Base-by-base conservation (phyloP, 192 early-diverging fungal genomes). In the Gaertneriomyces sp. region DNA sequence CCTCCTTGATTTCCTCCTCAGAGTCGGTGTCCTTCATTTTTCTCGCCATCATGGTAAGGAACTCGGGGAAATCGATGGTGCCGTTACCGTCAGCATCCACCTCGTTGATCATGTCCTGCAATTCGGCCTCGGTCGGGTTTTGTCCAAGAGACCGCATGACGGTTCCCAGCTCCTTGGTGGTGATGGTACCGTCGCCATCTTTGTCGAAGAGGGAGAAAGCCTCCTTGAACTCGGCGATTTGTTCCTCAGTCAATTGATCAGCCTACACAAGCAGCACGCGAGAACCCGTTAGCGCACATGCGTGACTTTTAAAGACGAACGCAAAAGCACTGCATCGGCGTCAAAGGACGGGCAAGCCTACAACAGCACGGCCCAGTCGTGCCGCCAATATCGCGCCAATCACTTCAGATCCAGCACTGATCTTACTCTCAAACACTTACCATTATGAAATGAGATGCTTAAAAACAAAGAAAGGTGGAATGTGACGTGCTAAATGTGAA, bases 81-180 rank as follows among this genome's bases (percentile, higher is more conserved):
- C 93, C 93, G 72, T 94, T 93, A 70, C 91, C 90, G 81, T 96
- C 92, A 66, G 86, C 87, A 79, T 98, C 95, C 53, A 96, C 91
- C 74, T 93, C 93, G 69, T 90, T 92, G 71, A 95, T 89, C 90
- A 98, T 94, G 75, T 93, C 92, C 72, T 89, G 85, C 66, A 96
- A 88, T 76, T 98, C 91, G 38, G 89, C 86, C 64, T 98, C 93
- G 46, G 92, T 92, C 19, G 93, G 92, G 78, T 92, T 92, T 74
- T 90, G 87, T 67, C 88, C 89, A 45, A 98, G 80, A 46, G 94
- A 92, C 62, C 93, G 89, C 93, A 98, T 93, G 61, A 96, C 94
- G 58, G 86, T 90, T 72, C 92, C 92, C 63, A 97, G 90, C 81
- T 98, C 96, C 74, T 89, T 89, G 76, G 86, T 84, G 67, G 93